Conservation (phyloP, 2,329 filamentous ascomycete genomes). For the Sporothrix globosa region DNA sequence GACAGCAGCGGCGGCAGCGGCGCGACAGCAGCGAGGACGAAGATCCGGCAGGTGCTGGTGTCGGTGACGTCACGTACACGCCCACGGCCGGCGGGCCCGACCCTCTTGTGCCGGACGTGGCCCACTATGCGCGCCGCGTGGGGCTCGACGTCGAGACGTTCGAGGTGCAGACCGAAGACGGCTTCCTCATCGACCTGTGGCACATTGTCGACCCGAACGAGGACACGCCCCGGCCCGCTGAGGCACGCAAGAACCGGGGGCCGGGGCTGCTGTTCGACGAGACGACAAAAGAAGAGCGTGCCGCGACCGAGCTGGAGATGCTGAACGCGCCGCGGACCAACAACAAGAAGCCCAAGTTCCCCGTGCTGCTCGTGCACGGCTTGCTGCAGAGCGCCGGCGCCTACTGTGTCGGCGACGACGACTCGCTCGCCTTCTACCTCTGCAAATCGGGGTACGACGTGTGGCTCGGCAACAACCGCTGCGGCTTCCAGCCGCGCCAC, state of each 20-base stretch:
- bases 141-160: conserved; percentile 84
- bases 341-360: conserved; percentile 63
- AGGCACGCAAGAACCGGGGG: conserved; percentile 57
- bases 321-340: background rate
- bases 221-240: conserved; percentile 57
- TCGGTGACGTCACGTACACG: conserved; percentile 55
- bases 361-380: conserved; percentile 84
- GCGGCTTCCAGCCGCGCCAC: conserved; percentile 80
- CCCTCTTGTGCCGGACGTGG: conserved; percentile 74
- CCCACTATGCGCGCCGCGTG: conserved; percentile 84
- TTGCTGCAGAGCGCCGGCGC: conserved; percentile 85
- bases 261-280: conserved; percentile 64
- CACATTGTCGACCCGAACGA: conserved; percentile 85
- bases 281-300: conserved; percentile 36
- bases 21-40: conserved; percentile 51
- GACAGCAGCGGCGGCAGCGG: conserved; percentile 43
- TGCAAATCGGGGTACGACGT: conserved; percentile 93
- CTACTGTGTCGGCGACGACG: conserved; percentile 87
- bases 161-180: conserved; percentile 88
- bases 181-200: conserved; percentile 86
- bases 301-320: conserved; percentile 30
- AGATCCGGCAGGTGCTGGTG: conserved; percentile 40
- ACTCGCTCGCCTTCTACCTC: conserved; percentile 87
- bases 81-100: conserved; percentile 82
- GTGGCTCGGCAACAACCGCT: conserved; percentile 93